These are phyloP conservation scores for Botryosphaeria dothidea DNA, from an alignment of 2,329 filamentous ascomycete genomes.

Conservation along the genomic window DNA sequence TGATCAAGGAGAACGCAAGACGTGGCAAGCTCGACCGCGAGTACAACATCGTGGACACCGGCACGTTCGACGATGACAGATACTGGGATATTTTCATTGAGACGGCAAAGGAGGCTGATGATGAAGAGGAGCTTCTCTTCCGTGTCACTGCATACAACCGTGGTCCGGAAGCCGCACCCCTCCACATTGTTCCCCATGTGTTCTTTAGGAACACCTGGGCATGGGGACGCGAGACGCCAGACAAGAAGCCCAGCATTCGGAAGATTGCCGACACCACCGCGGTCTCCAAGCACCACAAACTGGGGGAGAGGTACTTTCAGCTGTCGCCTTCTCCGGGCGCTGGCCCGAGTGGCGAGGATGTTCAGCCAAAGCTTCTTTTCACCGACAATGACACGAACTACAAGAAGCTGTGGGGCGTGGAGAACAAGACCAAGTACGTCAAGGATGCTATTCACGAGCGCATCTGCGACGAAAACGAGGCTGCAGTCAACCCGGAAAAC, in stretches of 20 bases:
- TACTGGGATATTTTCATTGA: slow-evolving; percentile 99
- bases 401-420: slow-evolving; percentile 69
- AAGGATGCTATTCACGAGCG: slow-evolving; percentile 94
- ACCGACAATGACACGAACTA: slow-evolving; percentile 96
- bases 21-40: slow-evolving; percentile 77
- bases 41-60: slow-evolving; percentile 90
- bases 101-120: slow-evolving; percentile 89
- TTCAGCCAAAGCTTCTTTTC: slow-evolving; percentile 82
- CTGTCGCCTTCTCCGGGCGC: slow-evolving; percentile 88
- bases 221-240: slow-evolving; percentile 77
- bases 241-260: slow-evolving; percentile 78
- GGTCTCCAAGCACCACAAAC: slow-evolving; percentile 74
- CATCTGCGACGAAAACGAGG: slow-evolving; percentile 80
- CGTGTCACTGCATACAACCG: slow-evolving; percentile 96
- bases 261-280: slow-evolving; percentile 66
- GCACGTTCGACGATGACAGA: slow-evolving; percentile 80
- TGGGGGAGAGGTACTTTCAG: slow-evolving; percentile 81
- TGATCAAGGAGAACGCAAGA: slow-evolving; percentile 79
- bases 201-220: slow-evolving; percentile 99
- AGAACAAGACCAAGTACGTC: slow-evolving; percentile 79
- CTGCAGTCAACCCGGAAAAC: slow-evolving; percentile 76
- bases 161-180: slow-evolving; percentile 82
- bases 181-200: slow-evolving; percentile 91
- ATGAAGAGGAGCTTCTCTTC: slow-evolving; percentile 89
- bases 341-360: slow-evolving; percentile 75